phyloP scores from a whole-genome alignment of 1,284 basidiomycete genomes.

The Volvariella surrecta region DNA sequence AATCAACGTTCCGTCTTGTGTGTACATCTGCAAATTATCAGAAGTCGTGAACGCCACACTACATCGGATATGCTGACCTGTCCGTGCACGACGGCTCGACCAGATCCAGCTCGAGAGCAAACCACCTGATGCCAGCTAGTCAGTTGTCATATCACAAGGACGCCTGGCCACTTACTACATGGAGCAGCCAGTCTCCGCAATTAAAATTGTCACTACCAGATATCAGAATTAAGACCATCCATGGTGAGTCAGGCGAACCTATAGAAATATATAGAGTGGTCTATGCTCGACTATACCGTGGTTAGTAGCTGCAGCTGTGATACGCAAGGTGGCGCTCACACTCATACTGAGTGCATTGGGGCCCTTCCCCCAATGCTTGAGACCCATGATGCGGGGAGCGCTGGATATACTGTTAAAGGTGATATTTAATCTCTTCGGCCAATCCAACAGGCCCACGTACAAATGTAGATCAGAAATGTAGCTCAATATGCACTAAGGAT shows the following conservation, averaged over 20 bases:
- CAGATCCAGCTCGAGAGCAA: conserved; percentile 59
- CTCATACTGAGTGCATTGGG: conserved; percentile 60
- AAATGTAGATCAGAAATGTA: conserved; percentile 84
- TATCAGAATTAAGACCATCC: neutral
- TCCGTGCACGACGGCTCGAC: conserved; percentile 70
- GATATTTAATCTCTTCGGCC: conserved; percentile 5
- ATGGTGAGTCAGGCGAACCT: conserved; percentile 40
- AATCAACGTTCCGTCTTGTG: conserved; percentile 59
- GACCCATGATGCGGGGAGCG: conserved; percentile 55
- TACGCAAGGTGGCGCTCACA: conserved; percentile 33
- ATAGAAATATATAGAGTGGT: conserved; percentile 84
- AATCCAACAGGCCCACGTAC: conserved; percentile 29
- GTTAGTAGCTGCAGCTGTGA: conserved; percentile 2
- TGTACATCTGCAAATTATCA: conserved; percentile 53
- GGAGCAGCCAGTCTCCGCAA: conserved; percentile 74
- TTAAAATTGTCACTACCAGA: conserved; percentile 59
- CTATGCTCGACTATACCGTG: conserved; percentile 59
- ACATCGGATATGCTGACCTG: conserved; percentile 36
- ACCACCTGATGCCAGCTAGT: conserved; percentile 38
- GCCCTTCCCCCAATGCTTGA: conserved; percentile 43
- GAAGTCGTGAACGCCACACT: conserved; percentile 6
- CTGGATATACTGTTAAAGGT: conserved; percentile 47
- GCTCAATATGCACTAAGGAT: conserved; percentile 68
- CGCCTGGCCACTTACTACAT: conserved; percentile 45
- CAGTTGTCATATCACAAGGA: conserved; percentile 1